Base-by-base conservation (phyloP, 306 rosid genomes). In the Crataegus laevigata region DNA sequence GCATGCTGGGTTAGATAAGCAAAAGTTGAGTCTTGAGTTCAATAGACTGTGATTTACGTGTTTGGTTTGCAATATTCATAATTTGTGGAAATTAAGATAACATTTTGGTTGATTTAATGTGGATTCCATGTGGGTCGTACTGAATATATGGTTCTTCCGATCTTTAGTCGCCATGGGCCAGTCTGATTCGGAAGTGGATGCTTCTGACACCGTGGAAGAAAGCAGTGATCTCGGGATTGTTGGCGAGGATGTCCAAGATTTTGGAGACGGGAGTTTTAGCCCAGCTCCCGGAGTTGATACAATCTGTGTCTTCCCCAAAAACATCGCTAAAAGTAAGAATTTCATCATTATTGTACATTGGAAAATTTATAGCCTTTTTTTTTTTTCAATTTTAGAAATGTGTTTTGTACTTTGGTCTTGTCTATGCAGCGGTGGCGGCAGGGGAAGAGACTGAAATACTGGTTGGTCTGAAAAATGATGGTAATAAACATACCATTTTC, bases 201-300 rank as follows among this genome's bases (percentile, higher is more conserved):
- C 61, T 24, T 80, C 78, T 11, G 93, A 87, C 78, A 65, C 86
- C 54, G 81, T 84, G 71, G 96, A 84, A 55, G 92, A 91, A 68
- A 87, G 36, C 65, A 85, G 87, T 63, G 97, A 89, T 79, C 84
- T 87, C 64, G 99, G 99, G 55, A 76, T 88, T 5, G 93, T 90
- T 59, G 96, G 88, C 21, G 96, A 91, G 62, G 91, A 90, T 81
- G 85, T 30, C 26, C 96, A 87, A 77, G 96, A 90, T 81, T 86
- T 80, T 74, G 89, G 87, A 42, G 92, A 88, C 71, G 91, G 58
- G 62, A 88, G 9, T 79, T 89, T 78, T 65, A 21, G 85, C 74
- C 75, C 96, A 59, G 97, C 97, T 71, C 91, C 93, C 0, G 99
- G 96, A 76, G 85, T 92, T 69, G 91, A 90, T 32, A 92, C 96